A percentile compares a stretch with the other conserved stretches of the same genome.
These are phyloP conservation scores for Wickerhamiella qilinensis DNA, from an alignment of 805 yeast genomes.

Conservation along the genomic window DNA sequence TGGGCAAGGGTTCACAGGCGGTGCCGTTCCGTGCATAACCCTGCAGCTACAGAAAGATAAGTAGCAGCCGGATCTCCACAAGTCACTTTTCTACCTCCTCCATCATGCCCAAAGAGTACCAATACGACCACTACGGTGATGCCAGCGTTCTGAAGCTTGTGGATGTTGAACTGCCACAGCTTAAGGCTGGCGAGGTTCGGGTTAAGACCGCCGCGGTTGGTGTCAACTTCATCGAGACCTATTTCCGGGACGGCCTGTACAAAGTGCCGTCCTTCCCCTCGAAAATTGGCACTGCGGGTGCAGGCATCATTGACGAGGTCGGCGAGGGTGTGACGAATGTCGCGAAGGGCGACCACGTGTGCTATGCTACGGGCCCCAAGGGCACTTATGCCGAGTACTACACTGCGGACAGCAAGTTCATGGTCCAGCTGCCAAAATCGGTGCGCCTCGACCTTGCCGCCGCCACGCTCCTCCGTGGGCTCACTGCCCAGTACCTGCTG, in stretches of 20 bases:
- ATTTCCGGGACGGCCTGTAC: constrained; percentile 68
- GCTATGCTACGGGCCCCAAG: constrained; percentile 53
- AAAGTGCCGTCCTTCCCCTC: constrained; percentile 50
- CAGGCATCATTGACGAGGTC: constrained; percentile 32
- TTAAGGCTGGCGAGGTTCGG: constrained; percentile 40
- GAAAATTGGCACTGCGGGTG: constrained; percentile 34
- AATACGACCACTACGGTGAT: constrained; percentile 1
- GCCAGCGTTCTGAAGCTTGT: constrained; percentile 1
- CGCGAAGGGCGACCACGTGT: constrained; percentile 35
- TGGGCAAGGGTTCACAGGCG: no score
- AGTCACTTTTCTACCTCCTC: no score
- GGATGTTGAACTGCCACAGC: constrained; percentile 7
- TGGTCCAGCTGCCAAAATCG: constrained; percentile 35
- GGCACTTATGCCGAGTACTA: constrained; percentile 63
- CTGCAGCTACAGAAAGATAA: no score
- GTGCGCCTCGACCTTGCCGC: constrained; percentile 41
- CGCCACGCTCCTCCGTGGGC: constrained; percentile 42
- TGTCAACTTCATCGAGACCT: constrained; percentile 65
- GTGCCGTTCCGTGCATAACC: no score
- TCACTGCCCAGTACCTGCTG: constrained; percentile 63
- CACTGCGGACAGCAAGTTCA: constrained; percentile 16
- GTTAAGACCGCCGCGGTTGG: constrained; percentile 68
- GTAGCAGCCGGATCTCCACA: no score
- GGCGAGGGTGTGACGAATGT: constrained; percentile 32
- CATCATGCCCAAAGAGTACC: not conserved